Evolutionary conservation across 1,284 basidiomycete genomes (phyloP), one percentile per base, ranked within the genome.

Genomic region (Boletus smithii): DNA sequence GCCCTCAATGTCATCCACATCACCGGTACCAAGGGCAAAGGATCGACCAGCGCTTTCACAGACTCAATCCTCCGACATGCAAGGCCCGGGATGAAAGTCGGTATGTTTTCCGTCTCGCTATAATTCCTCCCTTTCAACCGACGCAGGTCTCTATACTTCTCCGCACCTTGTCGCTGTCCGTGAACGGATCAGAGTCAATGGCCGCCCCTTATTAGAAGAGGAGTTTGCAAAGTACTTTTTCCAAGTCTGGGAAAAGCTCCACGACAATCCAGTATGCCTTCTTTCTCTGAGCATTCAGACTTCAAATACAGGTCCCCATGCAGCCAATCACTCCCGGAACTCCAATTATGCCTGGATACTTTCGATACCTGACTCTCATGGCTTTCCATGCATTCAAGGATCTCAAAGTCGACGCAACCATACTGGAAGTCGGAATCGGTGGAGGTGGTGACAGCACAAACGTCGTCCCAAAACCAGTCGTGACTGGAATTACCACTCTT

Each of bases 21-120:
- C 61, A 95, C 97, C 11, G 97, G 97, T 3, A 99, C 97, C 5
- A 99, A 99, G 70, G 97, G 97, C 37, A 99, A 99, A 67, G 97
- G 97, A 3, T 98, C 94, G 3, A 97, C 97, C 0, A 92, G 90
- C 49, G 95, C 97, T 2, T 99, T 99, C 60, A 79, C 81, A 3
- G 85, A 91, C 64, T 88, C 85, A 7, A 80, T 90, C 44, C 67
- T 91, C 46, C 79, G 84, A 24, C 74, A 78, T 55, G 67, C 74
- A 8, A 76, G 68, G 54, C 88, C 88, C 5, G 69, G 75, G 3
- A 85, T 82, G 78, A 90, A 82, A 72, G 76, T 85, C 54, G 88
- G 88, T 88, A 59, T 39, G 72, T 56, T 34, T 36, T 43, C 24
- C 24, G 16, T 20, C 14, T 32, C 42, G 16, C 13, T 24, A 5